phyloP scores from a whole-genome alignment of 2,329 filamentous ascomycete species.

The Didymella lethalis region DNA sequence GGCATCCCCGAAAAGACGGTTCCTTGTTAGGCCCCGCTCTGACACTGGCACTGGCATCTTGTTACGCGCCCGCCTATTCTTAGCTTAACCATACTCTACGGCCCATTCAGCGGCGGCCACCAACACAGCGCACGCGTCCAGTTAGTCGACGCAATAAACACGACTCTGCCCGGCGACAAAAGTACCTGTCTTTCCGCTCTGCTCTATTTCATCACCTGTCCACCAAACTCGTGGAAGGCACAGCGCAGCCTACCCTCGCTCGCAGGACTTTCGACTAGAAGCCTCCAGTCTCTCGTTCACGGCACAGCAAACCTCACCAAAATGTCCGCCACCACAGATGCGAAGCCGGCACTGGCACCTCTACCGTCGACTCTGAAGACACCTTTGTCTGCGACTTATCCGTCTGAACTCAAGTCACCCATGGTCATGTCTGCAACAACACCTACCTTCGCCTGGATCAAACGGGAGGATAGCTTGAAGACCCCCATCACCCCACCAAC shows the following conservation, averaged over 20 bases:
- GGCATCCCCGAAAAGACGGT: constrained; percentile 30
- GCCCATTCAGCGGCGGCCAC: constrained; percentile 45
- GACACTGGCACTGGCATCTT: constrained; percentile 21
- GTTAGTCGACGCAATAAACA: constrained; percentile 47
- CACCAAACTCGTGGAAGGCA: constrained; percentile 38
- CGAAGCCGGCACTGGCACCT: constrained; percentile 49
- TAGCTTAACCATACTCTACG: constrained; percentile 33
- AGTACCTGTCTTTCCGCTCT: constrained; percentile 32
- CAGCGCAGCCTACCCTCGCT: constrained; percentile 37
- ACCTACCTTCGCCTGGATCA: constrained; percentile 65
- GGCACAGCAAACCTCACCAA: constrained; percentile 32
- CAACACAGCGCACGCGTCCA: constrained; percentile 42
- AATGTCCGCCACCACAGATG: constrained; percentile 52
- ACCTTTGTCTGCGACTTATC: constrained; percentile 67
- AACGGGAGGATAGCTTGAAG: constrained; percentile 70
- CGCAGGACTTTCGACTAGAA: constrained; percentile 30
- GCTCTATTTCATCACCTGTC: constrained; percentile 38
- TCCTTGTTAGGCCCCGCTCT: constrained; percentile 31
- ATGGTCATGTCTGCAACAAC: constrained; percentile 60
- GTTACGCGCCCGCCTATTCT: constrained; percentile 33
- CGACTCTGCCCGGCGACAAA: constrained; percentile 36
- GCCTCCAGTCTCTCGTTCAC: constrained; percentile 43
- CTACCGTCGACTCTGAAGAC: constrained; percentile 55
- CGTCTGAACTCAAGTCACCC: constrained; percentile 67
- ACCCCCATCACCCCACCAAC: constrained; percentile 91